phyloP scores from a whole-genome alignment of 1,139 yeast genomes.

The Candida neerlandica region DNA sequence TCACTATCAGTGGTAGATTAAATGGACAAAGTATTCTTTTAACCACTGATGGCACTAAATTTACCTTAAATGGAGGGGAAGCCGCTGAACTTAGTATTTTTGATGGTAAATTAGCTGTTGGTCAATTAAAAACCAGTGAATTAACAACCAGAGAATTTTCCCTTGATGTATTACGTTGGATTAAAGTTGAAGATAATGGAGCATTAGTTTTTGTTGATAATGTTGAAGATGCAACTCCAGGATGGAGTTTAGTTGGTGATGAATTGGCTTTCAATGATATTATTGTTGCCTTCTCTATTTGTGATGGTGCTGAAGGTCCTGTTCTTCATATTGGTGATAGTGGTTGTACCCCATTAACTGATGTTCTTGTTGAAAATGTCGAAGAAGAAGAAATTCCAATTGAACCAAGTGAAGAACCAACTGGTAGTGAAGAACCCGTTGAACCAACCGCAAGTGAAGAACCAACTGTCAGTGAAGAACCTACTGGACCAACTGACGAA shows the following conservation, averaged over 20 bases:
- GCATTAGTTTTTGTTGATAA: not conserved
- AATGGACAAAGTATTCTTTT: not conserved
- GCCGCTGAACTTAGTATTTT: not conserved
- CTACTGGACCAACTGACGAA: slow-evolving; percentile 6
- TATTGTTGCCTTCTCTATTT: not conserved
- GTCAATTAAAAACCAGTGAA: not conserved
- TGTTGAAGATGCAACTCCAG: not conserved
- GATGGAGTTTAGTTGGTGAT: not conserved
- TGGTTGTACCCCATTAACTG: not conserved
- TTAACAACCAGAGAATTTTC: too few species aligned
- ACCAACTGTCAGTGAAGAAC: slow-evolving; percentile 3
- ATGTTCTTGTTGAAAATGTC: not conserved
- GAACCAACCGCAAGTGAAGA: too few species aligned
- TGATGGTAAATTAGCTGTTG: not conserved
- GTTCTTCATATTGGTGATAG: not conserved
- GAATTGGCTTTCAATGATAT: not conserved
- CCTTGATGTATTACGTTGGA: not conserved
- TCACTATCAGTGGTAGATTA: not conserved
- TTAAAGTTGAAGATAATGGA: not conserved
- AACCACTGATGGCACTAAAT: not conserved
- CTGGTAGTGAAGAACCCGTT: slow-evolving; percentile 1
- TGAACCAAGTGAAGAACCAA: slow-evolving; percentile 6
- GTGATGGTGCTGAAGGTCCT: not conserved
- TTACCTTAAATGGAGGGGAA: not conserved
- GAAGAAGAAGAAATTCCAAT: not conserved